A percentile compares a stretch with the other conserved stretches of the same genome.
Evolutionary conservation across 495 filamentous ascomycete species (phyloP).

Genomic region (Rhizodiscina lignyota): DNA sequence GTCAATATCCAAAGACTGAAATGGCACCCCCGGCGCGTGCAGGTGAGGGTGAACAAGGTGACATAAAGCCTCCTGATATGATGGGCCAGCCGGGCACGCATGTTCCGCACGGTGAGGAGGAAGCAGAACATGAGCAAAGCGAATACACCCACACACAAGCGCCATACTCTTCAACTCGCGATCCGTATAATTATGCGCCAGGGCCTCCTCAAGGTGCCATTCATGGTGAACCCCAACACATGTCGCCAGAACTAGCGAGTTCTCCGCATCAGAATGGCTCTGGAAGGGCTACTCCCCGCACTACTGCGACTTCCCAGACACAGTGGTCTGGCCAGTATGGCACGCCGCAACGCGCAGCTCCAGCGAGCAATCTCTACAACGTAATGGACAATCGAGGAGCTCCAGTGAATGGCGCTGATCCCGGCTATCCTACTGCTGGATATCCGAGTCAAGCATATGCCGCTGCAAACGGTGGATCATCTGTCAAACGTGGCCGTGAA

Average conservation of each 20-base stretch:
- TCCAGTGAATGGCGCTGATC: conserved; percentile 45
- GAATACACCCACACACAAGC: conserved; percentile 54
- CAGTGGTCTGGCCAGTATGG: conserved; percentile 68
- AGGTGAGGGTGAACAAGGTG: conserved; percentile 39
- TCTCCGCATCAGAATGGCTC: conserved; percentile 79
- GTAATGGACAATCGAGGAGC: conserved; percentile 69
- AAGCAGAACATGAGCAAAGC: conserved; percentile 62
- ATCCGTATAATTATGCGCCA: conserved; percentile 58
- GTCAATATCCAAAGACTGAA: conserved; percentile 68
- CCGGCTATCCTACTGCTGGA: too few species aligned
- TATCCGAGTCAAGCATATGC: not conserved
- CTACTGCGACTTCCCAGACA: conserved; percentile 42
- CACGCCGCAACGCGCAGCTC: conserved; percentile 58
- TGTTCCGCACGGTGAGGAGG: conserved; percentile 38
- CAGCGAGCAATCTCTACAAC: conserved; percentile 67
- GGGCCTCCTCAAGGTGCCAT: conserved; percentile 45
- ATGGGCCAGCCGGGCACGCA: conserved; percentile 37
- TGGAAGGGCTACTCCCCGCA: conserved; percentile 76
- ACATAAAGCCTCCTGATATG: conserved; percentile 43
- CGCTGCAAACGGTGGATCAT: not conserved
- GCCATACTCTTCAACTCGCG: conserved; percentile 49
- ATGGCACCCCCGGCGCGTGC: conserved; percentile 73
- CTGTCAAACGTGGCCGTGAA: not conserved
- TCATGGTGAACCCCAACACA: conserved; percentile 59
- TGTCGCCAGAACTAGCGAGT: conserved; percentile 71